These are phyloP conservation scores for Remersonia thermophila DNA, from an alignment of 2,329 filamentous ascomycete genomes.

Conservation along the genomic window DNA sequence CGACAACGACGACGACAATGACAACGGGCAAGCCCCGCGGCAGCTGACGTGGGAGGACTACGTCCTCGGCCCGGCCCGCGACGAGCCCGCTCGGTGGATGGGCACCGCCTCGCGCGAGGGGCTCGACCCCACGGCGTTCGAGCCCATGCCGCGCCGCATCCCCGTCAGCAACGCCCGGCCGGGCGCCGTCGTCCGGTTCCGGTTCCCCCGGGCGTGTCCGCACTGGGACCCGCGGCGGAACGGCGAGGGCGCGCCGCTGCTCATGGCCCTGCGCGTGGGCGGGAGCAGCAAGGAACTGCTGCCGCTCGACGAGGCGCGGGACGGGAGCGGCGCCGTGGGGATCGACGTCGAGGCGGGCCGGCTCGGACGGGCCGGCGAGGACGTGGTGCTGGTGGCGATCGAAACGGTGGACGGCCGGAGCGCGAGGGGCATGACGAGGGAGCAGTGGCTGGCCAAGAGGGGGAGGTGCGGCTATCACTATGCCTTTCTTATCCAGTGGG, in stretches of 20 bases:
- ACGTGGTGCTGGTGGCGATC: conserved; percentile 52
- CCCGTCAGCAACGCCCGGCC: conserved; percentile 38
- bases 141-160: conserved; percentile 48
- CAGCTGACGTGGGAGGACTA: conserved; percentile 72
- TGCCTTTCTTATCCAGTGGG: conserved; percentile 35
- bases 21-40: conserved; percentile 52
- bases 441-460: conserved; percentile 32
- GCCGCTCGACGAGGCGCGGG: conserved; percentile 60
- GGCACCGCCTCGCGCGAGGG: conserved; percentile 36
- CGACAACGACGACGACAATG: conserved; percentile 32
- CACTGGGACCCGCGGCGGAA: conserved; percentile 69
- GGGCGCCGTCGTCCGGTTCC: conserved; percentile 54
- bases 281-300: conserved; percentile 56
- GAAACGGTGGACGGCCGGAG: conserved; percentile 31
- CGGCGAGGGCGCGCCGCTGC: conserved; percentile 54
- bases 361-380: conserved; percentile 58
- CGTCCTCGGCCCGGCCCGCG: conserved; percentile 45
- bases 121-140: conserved; percentile 45
- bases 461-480: conserved; percentile 35
- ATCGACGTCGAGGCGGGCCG: conserved; percentile 55
- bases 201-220: conserved; percentile 65
- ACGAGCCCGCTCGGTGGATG: conserved; percentile 36
- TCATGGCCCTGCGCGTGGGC: conserved; percentile 58
- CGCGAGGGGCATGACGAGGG: conserved; percentile 35
- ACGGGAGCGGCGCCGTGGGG: conserved; percentile 31